phyloP scores from a whole-genome alignment of 1,139 yeast species.

The Kurtzmaniella quercitrusa region DNA sequence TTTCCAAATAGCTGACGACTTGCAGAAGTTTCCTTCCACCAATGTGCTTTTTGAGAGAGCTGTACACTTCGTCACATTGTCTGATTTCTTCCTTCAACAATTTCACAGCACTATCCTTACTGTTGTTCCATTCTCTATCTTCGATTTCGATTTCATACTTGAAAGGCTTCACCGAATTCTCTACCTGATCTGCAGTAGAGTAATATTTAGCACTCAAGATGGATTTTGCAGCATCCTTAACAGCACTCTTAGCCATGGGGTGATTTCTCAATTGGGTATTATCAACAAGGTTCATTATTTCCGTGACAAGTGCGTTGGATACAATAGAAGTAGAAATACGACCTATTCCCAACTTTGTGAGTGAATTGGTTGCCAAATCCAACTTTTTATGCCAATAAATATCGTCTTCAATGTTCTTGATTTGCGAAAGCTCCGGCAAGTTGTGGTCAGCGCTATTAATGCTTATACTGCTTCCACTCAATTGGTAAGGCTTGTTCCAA shows the following conservation, averaged over 20 bases:
- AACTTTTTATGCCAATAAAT: constrained; percentile 84
- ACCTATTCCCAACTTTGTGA: constrained; percentile 93
- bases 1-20: constrained; percentile 70
- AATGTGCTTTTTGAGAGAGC: constrained; percentile 60
- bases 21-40: constrained; percentile 83
- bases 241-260: constrained; percentile 77
- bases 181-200: constrained; percentile 97
- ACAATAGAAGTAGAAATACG: constrained; percentile 79
- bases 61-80: constrained; percentile 71
- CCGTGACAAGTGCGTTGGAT: constrained; percentile 74
- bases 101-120: constrained; percentile 72
- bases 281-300: constrained; percentile 68
- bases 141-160: constrained; percentile 96
- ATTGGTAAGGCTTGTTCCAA: constrained; percentile 69
- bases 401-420: constrained; percentile 56
- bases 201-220: constrained; percentile 77
- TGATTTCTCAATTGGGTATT: constrained; percentile 76
- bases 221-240: constrained; percentile 77
- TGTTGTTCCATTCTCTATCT: constrained; percentile 85
- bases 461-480: constrained; percentile 12
- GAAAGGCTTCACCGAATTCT: constrained; percentile 95
- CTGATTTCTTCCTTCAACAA: constrained; percentile 78
- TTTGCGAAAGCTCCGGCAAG: constrained; percentile 47
- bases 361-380: constrained; percentile 74
- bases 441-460: constrained; percentile 38